These are phyloP conservation scores for Jatropha curcas DNA, from an alignment of 345 rosid genomes.

Conservation along the genomic window DNA sequence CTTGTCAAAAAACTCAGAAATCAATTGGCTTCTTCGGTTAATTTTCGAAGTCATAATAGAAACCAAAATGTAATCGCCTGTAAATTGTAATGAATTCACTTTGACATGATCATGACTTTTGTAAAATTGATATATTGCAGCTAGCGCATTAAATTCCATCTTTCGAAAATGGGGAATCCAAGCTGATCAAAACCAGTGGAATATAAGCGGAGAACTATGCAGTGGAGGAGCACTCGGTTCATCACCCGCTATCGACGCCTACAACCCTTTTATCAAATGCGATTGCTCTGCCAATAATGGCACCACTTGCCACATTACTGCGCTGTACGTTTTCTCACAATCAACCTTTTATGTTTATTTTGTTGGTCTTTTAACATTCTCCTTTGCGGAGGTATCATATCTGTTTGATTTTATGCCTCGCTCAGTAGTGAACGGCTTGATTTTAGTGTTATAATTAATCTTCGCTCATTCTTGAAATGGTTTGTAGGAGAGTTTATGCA, in stretches of 20 bases:
- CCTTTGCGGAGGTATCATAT: background rate
- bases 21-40: no score
- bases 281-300: conserved; percentile 38
- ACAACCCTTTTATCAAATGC: conserved; percentile 62
- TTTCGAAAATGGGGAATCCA: conserved; percentile 45
- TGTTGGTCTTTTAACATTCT: no score
- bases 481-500: conserved; percentile 43
- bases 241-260: conserved; percentile 26
- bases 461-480: background rate
- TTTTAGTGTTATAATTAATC: background rate
- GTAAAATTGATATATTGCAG: no score
- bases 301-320: conserved; percentile 48
- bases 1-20: no score
- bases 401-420: background rate
- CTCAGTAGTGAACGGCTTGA: background rate
- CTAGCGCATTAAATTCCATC: conserved; percentile 46
- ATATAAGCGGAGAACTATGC: conserved; percentile 37
- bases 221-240: conserved; percentile 38
- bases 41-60: no score
- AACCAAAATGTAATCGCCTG: no score
- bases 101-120: no score
- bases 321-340: conserved; percentile 12
- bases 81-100: no score
- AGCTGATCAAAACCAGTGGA: conserved; percentile 39
- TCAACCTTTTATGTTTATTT: no score